Percentiles rank a stretch among this genome's conserved stretches.
These are phyloP conservation scores for Backusella australiensis DNA, from an alignment of 192 early-diverging fungal species.

Conservation along the genomic window DNA sequence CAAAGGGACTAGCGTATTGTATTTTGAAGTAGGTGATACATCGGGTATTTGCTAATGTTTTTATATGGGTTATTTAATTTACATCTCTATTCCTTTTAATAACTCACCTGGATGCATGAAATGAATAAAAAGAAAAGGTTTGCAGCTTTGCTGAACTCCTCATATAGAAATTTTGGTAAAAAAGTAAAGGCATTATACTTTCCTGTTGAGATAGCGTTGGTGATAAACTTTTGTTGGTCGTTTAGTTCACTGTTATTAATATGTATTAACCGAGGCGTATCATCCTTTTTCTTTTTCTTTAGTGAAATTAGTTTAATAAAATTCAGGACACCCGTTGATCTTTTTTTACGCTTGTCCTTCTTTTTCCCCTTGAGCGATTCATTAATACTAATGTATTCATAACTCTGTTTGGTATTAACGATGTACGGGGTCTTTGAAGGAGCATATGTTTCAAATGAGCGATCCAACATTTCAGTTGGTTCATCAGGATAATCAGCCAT, in stretches of 20 bases:
- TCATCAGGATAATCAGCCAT: background rate
- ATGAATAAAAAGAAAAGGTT: constrained; percentile 99
- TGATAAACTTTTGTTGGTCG: constrained; percentile 70
- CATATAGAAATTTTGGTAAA: constrained; percentile 90
- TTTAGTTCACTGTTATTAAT: constrained; percentile 84
- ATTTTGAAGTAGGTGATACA: constrained; percentile 90
- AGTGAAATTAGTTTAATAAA: background rate
- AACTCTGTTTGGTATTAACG: background rate
- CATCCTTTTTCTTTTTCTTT: background rate
- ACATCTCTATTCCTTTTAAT: background rate
- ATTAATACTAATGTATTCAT: background rate
- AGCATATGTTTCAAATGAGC: no score
- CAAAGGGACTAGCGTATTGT: constrained; percentile 77
- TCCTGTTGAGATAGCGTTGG: constrained; percentile 93
- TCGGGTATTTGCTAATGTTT: constrained; percentile 82
- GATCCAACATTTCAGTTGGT: background rate
- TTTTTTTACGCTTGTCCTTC: background rate
- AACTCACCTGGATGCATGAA: constrained; percentile 79
- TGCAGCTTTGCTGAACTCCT: constrained; percentile 98
- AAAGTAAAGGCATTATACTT: constrained; percentile 96
- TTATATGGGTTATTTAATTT: background rate
- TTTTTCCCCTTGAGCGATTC: background rate
- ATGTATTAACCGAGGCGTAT: constrained; percentile 69
- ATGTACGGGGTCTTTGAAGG: background rate
- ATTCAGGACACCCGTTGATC: background rate